phyloP scores from a whole-genome alignment of 1,139 yeast species.

The Candida sanyaensis region DNA sequence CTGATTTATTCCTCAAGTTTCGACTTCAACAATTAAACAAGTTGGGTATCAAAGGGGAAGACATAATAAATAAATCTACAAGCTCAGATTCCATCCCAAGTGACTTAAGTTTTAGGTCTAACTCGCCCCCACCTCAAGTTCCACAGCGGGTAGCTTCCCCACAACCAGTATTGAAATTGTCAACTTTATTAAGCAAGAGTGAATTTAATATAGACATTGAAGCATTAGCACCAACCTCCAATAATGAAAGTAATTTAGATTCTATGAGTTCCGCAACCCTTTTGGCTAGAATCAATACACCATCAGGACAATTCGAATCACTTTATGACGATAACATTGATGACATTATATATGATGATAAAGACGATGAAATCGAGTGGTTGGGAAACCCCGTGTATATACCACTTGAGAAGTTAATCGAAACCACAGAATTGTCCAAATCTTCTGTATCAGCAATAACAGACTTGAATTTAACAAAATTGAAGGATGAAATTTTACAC shows the following conservation, averaged over 20 bases:
- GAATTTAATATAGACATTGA: conserved; percentile 9
- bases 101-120: conserved; percentile 4
- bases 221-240: background rate
- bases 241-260: background rate
- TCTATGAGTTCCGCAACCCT: conserved; percentile 14
- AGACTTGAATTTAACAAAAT: conserved; percentile 17
- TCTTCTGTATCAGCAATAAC: conserved; percentile 18
- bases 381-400: conserved; percentile 17
- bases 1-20: conserved; percentile 26
- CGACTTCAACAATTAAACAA: conserved; percentile 28
- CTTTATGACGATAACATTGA: conserved; percentile 11
- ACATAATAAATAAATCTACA: background rate
- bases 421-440: conserved; percentile 16
- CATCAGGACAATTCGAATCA: conserved; percentile 5
- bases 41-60: conserved; percentile 22
- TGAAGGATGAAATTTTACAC: conserved; percentile 22
- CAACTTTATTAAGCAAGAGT: conserved; percentile 12
- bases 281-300: conserved; percentile 8
- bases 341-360: conserved; percentile 9
- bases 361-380: conserved; percentile 11
- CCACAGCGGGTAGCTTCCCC: conserved; percentile 10
- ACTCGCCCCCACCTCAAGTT: conserved; percentile 16
- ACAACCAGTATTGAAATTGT: conserved; percentile 22
- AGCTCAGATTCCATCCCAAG: background rate
- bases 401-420: conserved; percentile 28